These are phyloP conservation scores for Drechslera avenae DNA, from an alignment of 2,329 filamentous ascomycete genomes.

Conservation along the genomic window DNA sequence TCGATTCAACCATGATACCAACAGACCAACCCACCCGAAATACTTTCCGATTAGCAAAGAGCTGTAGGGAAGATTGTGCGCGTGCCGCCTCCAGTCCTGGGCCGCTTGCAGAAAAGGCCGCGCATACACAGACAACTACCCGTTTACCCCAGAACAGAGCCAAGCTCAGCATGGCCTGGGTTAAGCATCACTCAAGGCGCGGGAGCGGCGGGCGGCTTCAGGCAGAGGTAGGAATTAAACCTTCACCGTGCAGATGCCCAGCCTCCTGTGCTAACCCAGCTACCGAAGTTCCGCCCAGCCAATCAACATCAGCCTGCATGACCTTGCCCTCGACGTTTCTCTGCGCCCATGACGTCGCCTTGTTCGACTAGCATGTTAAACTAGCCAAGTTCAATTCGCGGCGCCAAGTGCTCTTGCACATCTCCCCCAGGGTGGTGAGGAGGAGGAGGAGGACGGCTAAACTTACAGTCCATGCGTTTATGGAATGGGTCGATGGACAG, in stretches of 20 bases:
- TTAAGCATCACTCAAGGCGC: constrained; percentile 5
- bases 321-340: neutral
- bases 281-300: constrained; percentile 3
- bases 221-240: no score
- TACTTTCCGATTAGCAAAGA: constrained; percentile 5
- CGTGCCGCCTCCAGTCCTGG: neutral
- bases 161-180: neutral
- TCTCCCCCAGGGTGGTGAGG: no score
- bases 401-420: constrained; percentile 5
- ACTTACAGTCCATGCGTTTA: no score
- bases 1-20: constrained; percentile 17
- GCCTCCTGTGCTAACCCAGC: neutral
- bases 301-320: constrained; percentile 1
- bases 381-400: constrained; percentile 6
- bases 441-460: no score
- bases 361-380: neutral
- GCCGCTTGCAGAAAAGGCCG: neutral
- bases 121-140: no score
- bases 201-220: constrained; percentile 7
- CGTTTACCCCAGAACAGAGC: neutral
- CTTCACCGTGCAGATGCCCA: no score
- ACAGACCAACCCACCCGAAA: constrained; percentile 10
- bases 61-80: constrained; percentile 2
- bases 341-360: constrained; percentile 9
- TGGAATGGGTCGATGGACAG: no score